Evolutionary conservation across 2,329 filamentous ascomycete genomes (phyloP).

Genomic region (Cladophialophora chaetospira): DNA sequence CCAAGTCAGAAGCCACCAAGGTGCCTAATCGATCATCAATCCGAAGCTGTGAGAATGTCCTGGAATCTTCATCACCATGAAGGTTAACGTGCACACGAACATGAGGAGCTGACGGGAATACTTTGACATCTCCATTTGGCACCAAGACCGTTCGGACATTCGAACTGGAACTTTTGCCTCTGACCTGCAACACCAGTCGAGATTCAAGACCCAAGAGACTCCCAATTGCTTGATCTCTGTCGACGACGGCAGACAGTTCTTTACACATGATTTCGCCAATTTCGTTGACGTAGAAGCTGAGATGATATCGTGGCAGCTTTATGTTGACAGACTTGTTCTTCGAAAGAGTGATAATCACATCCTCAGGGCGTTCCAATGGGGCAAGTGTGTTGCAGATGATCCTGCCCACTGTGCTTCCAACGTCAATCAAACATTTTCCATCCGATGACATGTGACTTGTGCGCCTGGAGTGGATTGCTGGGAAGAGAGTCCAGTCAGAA

Average conservation of each 20-base stretch:
- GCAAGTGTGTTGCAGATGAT: conserved; percentile 39
- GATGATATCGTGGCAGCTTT: conserved; percentile 50
- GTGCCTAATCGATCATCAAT: conserved; percentile 33
- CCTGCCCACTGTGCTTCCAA: conserved; percentile 40
- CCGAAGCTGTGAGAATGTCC: conserved; percentile 31
- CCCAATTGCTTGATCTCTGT: conserved; percentile 49
- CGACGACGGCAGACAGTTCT: conserved; percentile 39
- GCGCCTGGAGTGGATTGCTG: background rate
- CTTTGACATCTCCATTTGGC: conserved; percentile 31
- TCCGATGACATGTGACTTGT: conserved; percentile 1
- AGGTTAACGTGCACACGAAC: conserved; percentile 29
- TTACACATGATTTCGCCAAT: conserved; percentile 19
- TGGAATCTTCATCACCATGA: background rate
- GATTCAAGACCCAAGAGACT: conserved; percentile 54
- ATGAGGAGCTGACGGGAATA: conserved; percentile 17
- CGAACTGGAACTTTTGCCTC: conserved; percentile 1
- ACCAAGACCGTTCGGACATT: conserved; percentile 32
- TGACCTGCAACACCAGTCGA: conserved; percentile 51
- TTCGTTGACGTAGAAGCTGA: conserved; percentile 34
- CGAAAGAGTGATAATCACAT: conserved; percentile 43
- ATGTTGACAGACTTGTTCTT: conserved; percentile 34
- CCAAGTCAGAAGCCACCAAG: conserved; percentile 30
- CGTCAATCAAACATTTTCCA: conserved; percentile 37
- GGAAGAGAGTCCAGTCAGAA: conserved; percentile 35
- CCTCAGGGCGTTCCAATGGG: conserved; percentile 40